Base-by-base conservation (phyloP, 2,329 filamentous ascomycete species). In the Pyrenophora graminea region DNA sequence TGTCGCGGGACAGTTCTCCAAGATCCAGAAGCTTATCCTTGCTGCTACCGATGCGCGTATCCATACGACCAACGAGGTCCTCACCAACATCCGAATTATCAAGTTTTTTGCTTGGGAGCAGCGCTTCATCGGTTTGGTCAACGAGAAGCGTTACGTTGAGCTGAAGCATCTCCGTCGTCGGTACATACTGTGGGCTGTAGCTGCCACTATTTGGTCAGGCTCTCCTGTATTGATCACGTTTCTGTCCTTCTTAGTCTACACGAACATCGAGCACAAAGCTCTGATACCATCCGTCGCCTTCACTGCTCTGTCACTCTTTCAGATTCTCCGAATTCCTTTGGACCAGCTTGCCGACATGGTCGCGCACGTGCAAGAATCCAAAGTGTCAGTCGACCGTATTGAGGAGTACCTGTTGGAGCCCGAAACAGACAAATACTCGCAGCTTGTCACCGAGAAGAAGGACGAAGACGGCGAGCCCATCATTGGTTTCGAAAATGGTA, bases 21-120 rank as follows among this genome's bases (percentile, higher is more conserved):
- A 82, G 45, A 90, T 91, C 2, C 94, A 97, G 70, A 96, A 96
- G 76, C 84, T 85, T 60, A 97, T 99, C 66, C 86, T 97, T 77
- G 85, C 89, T 45, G 91, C 91, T 17, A 99, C 94, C 3, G 94
- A 99, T 75, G 94, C 94, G 68, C 87, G 94, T 45, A 97, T 99
- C 57, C 90, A 97, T 69, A 88, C 91, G 4, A 99, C 94, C 4
- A 99, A 99, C 71, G 94, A 99, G 74, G 89, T 97, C 6, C 79
- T 99, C 23, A 92, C 96, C 69, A 99, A 97, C 66, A 97, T 99
- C 60, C 86, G 94, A 44, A 97, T 99, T 71, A 97, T 99, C 83
- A 99, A 99, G 71, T 99, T 94, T 74, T 99, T 99, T 71, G 93
- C 94, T 0, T 99, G 94, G 94, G 94, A 99, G 73, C 86, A 91